Base-by-base conservation (phyloP, 495 filamentous ascomycete species). In the Tuber borchii region DNA sequence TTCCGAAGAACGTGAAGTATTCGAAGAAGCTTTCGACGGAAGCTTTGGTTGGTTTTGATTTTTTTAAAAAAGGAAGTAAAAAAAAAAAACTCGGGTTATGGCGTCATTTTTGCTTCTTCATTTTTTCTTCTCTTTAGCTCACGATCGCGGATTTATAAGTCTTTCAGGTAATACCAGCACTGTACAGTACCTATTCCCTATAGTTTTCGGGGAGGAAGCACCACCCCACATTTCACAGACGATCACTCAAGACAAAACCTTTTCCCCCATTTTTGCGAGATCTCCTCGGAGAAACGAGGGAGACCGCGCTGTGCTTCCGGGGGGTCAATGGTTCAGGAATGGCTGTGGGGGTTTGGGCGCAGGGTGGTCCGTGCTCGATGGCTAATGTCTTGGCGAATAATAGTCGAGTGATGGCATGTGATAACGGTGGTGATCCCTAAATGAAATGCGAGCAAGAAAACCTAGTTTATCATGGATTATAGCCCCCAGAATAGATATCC, bases 21-120 rank as follows among this genome's bases (percentile, higher is more conserved):
- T 80, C 83, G 84, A 85, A 71, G 77, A 86, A 74, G 84, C 86
- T 39, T 89, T 89, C 82, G 88, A 90, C 73, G 88, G 88, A 12
- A 88, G 88, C 1, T 89, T 89, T 83, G 88, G 88, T 17, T 89
- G 87, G 51, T 83, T 84, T 73, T 88, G 74, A 71, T 77, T 61
- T 61, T 61, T 65, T 31, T 34, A 4, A 26, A 26, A 16, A 31
- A 26, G n/a, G n/a, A 26, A n/a, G 26, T 3, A 51, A 40, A 46
- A 46, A 46, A 45, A n/a, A 51, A 56, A 56, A 56, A 10, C 22
- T 16, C 12, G n/a, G 70, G 70, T 56, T 51, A 51, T 26, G 40
- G 31, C 44, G 31, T 71, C 26, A 65, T 34, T 65, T 56, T 56
- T 65, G 39, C 2, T 37, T 40, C 10, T 65, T 12, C n/a, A 2